A percentile compares a stretch with the other conserved stretches of the same genome.
These are phyloP conservation scores for Penicillium canariense DNA, from an alignment of 495 filamentous ascomycete genomes.

Conservation along the genomic window DNA sequence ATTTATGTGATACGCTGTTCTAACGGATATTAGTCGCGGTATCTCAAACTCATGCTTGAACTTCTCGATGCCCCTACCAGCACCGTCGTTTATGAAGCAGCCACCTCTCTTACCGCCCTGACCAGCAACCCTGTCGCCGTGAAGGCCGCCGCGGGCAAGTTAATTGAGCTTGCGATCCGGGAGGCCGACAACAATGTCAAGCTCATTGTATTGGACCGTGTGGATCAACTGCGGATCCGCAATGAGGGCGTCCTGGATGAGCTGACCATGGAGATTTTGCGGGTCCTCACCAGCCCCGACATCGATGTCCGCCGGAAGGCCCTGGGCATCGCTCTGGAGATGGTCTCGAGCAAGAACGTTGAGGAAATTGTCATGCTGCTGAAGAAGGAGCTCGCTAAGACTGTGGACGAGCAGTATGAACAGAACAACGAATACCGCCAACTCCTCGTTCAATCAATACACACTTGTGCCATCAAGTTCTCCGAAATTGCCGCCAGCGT, in stretches of 20 bases:
- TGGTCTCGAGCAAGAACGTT: constrained; percentile 98
- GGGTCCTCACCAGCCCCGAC: constrained; percentile 94
- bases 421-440: constrained; percentile 97
- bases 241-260: constrained; percentile 95
- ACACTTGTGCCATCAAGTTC: constrained; percentile 97
- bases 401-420: constrained; percentile 97
- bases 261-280: constrained; percentile 95
- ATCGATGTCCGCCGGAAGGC: constrained; percentile 95
- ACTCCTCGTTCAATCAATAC: constrained; percentile 93
- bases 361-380: constrained; percentile 95
- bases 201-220: constrained; percentile 92
- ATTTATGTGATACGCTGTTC: constrained; percentile 5
- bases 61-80: constrained; percentile 88
- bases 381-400: constrained; percentile 97
- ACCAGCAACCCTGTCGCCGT: constrained; percentile 97
- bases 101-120: constrained; percentile 91
- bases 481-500: constrained; percentile 97
- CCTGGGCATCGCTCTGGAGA: constrained; percentile 86
- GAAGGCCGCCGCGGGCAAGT: constrained; percentile 92
- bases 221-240: constrained; percentile 84
- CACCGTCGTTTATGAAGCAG: constrained; percentile 97
- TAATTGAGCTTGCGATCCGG: constrained; percentile 94
- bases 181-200: constrained; percentile 99
- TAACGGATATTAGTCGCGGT: constrained; percentile 63
- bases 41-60: constrained; percentile 93